phyloP scores from a whole-genome alignment of 495 filamentous ascomycete species.

The Peziza echinospora region DNA sequence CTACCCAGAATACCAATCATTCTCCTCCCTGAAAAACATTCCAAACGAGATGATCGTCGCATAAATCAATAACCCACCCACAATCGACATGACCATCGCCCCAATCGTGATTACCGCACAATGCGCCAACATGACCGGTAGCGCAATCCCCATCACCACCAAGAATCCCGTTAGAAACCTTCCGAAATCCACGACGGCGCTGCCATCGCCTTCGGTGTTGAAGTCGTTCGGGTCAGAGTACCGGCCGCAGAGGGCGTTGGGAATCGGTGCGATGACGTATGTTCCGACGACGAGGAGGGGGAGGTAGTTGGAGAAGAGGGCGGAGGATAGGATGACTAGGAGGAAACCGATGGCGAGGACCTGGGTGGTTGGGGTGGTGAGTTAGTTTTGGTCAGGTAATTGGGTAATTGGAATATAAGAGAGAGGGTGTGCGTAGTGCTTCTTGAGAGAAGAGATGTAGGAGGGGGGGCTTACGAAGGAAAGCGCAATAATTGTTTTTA shows the following conservation, averaged over 20 bases:
- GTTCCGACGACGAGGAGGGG: constrained; percentile 86
- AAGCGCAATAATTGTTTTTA: constrained; percentile 96
- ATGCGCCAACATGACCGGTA: constrained; percentile 81
- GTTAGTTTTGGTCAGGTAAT: too few relatives aligned
- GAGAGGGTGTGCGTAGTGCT: constrained; percentile 1
- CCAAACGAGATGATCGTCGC: constrained; percentile 92
- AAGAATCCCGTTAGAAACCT: constrained; percentile 87
- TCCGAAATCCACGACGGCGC: constrained; percentile 69
- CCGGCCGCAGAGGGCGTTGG: constrained; percentile 82
- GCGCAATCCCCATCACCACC: constrained; percentile 91
- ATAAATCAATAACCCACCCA: constrained; percentile 86
- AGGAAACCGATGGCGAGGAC: constrained; percentile 97
- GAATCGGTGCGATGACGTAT: constrained; percentile 79
- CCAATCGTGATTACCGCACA: constrained; percentile 51
- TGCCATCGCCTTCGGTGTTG: constrained; percentile 55
- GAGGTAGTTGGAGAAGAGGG: constrained; percentile 80
- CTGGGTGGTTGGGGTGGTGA: constrained; percentile 22
- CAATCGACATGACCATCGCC: constrained; percentile 90
- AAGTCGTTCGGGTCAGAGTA: constrained; percentile 93
- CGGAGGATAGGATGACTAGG: constrained; percentile 93
- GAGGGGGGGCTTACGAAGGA: constrained; percentile 50
- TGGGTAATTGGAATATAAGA: neutral
- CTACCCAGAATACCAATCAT: constrained; percentile 35
- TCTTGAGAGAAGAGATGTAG: neutral
- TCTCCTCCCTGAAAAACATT: constrained; percentile 94